Conservation (phyloP, 148 eudicot genomes). For the Simmondsia chinensis region DNA sequence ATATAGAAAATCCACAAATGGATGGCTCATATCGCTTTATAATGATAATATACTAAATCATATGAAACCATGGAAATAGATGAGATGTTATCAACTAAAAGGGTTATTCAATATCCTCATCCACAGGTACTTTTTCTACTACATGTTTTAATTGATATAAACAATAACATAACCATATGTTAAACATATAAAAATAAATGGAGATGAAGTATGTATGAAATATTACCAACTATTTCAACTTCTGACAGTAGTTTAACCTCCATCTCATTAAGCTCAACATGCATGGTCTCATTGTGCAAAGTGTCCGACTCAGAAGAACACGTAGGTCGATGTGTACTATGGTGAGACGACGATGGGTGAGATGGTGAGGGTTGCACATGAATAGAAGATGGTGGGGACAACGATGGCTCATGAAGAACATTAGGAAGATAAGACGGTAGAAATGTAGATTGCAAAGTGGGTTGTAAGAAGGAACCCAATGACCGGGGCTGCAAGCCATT, state of each 20-base stretch:
- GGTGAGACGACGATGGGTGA: neutral
- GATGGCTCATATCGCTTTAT: too few relatives aligned
- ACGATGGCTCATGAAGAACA: neutral
- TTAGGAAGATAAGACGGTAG: neutral
- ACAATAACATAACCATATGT: neutral
- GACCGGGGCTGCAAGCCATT: neutral
- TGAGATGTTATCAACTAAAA: too few relatives aligned
- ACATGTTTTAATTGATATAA: too few relatives aligned
- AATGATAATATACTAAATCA: too few relatives aligned
- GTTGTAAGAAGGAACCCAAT: neutral
- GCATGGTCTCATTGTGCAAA: neutral
- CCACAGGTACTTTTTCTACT: neutral
- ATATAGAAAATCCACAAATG: too few relatives aligned
- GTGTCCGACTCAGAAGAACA: neutral
- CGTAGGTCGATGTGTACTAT: neutral
- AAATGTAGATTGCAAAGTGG: neutral
- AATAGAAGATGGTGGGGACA: neutral
- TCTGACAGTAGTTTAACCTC: neutral
- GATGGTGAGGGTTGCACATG: too few relatives aligned
- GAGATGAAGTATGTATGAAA: neutral
- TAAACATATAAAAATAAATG: neutral
- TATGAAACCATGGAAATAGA: too few relatives aligned
- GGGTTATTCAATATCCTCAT: too few relatives aligned
- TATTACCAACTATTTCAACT: conserved; percentile 1
- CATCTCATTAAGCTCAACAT: neutral